Evolutionary conservation across 177 flowering plant species (phyloP).

Genomic region (Tripterygium wilfordii): DNA sequence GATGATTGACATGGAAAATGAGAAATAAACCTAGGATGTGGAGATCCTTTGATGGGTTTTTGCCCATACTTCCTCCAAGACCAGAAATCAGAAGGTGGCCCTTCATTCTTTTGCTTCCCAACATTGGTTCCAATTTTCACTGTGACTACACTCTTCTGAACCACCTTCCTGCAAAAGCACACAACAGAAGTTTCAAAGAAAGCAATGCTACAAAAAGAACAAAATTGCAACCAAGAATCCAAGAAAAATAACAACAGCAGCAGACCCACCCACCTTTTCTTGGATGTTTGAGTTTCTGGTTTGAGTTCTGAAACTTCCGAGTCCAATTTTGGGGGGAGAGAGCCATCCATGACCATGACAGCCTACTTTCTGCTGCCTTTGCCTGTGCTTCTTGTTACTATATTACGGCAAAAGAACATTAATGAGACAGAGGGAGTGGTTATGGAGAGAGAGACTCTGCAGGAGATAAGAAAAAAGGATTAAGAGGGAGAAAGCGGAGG

Average conservation of each 20-base stretch:
- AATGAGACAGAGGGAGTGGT: no score
- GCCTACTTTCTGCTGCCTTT: slow-evolving; percentile 3
- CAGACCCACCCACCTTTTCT: slow-evolving; percentile 47
- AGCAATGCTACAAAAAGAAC: no score
- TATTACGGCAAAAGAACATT: slow-evolving; percentile 3
- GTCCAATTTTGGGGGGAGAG: slow-evolving; percentile 18
- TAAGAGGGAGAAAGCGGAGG: no score
- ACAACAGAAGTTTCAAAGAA: no score
- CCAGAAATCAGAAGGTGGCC: slow-evolving; percentile 84
- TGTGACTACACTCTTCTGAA: slow-evolving; percentile 52
- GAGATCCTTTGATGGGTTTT: slow-evolving; percentile 88
- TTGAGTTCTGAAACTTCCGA: slow-evolving; percentile 22
- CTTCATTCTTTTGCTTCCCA: slow-evolving; percentile 63
- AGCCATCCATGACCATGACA: slow-evolving; percentile 32
- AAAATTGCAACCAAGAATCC: no score
- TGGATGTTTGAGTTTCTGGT: slow-evolving; percentile 34
- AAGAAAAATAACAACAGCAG: no score
- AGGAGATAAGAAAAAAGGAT: no score
- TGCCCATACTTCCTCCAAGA: slow-evolving; percentile 96
- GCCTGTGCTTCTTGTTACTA: slow-evolving; percentile 4
- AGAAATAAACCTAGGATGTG: slow-evolving; percentile 74
- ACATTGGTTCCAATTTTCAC: slow-evolving; percentile 50
- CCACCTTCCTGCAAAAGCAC: slow-evolving; percentile 48
- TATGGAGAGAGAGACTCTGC: no score
- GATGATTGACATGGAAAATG: no score